Conservation (phyloP, 116 monocot genomes). For the Papilionanthe hybrid region DNA sequence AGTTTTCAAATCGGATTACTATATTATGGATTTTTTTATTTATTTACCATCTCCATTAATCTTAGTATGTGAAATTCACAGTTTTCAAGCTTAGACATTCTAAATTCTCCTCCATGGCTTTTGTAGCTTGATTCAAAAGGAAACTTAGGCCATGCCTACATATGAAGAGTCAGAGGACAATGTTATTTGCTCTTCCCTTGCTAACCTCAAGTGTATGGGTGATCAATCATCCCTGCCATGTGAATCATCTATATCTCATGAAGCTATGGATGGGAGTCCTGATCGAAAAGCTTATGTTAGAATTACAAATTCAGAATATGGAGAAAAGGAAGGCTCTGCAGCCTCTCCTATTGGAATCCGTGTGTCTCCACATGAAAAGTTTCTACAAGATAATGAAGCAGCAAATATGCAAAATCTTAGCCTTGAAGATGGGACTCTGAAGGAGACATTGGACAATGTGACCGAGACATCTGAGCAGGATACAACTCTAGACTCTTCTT, state of each 20-base stretch:
- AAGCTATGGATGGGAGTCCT: constrained; percentile 4
- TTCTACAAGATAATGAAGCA: constrained; percentile 13
- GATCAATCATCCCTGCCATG: constrained; percentile 5
- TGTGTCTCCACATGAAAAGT: constrained; percentile 10
- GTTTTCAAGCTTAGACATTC: not conserved
- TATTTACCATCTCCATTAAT: not conserved
- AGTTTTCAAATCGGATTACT: not conserved
- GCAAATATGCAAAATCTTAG: constrained; percentile 18
- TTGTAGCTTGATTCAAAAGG: constrained; percentile 30
- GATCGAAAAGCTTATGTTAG: constrained; percentile 17
- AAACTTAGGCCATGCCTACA: constrained; percentile 15
- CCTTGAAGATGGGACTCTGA: constrained; percentile 16
- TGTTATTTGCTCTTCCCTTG: constrained; percentile 13
- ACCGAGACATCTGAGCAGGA: constrained; percentile 4
- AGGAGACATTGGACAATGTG: constrained; percentile 10
- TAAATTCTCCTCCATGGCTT: not conserved
- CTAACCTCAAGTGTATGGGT: constrained; percentile 6
- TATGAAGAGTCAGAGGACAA: constrained; percentile 25
- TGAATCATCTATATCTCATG: constrained; percentile 16
- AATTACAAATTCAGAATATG: constrained; percentile 11
- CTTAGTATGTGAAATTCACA: not conserved
- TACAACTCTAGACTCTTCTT: constrained; percentile 13
- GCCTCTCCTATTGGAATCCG: constrained; percentile 2
- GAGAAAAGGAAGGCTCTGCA: not conserved
- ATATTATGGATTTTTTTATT: not conserved